Conservation (phyloP, 1,139 yeast species). For the Tardiomyces depauwii region DNA sequence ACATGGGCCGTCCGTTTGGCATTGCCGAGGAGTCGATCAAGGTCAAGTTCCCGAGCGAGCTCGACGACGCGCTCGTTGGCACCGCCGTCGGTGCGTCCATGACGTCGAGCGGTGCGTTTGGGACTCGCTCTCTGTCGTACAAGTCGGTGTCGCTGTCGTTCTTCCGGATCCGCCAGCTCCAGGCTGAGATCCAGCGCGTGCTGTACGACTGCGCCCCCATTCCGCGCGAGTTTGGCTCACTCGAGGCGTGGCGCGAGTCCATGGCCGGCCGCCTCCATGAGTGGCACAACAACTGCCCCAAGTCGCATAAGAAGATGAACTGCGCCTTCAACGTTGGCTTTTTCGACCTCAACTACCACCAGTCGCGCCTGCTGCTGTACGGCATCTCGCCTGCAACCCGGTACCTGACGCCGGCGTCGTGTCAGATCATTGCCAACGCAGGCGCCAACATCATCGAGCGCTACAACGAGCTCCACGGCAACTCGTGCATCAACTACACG, state of each 20-base stretch:
- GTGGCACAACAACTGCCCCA: constrained; percentile 55
- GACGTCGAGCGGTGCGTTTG: not conserved
- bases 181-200: constrained; percentile 61
- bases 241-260: constrained; percentile 49
- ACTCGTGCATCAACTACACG: constrained; percentile 63
- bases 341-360: constrained; percentile 65
- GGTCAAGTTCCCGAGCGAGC: constrained; percentile 57
- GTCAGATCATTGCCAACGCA: constrained; percentile 47
- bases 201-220: constrained; percentile 60
- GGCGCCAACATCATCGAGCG: constrained; percentile 55
- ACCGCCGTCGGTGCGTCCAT: not conserved
- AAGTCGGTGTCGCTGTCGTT: constrained; percentile 56
- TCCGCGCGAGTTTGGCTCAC: constrained; percentile 47
- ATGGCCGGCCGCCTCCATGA: constrained; percentile 40
- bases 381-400: constrained; percentile 69
- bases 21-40: constrained; percentile 57
- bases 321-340: constrained; percentile 64
- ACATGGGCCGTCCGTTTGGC: constrained; percentile 63
- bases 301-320: constrained; percentile 48
- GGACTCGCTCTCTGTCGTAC: constrained; percentile 37
- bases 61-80: constrained; percentile 47
- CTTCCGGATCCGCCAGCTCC: constrained; percentile 58
- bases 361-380: constrained; percentile 58
- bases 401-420: constrained; percentile 42
- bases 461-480: constrained; percentile 45